These are phyloP conservation scores for Spatholobus suberectus DNA, from an alignment of 306 rosid genomes.

Conservation along the genomic window DNA sequence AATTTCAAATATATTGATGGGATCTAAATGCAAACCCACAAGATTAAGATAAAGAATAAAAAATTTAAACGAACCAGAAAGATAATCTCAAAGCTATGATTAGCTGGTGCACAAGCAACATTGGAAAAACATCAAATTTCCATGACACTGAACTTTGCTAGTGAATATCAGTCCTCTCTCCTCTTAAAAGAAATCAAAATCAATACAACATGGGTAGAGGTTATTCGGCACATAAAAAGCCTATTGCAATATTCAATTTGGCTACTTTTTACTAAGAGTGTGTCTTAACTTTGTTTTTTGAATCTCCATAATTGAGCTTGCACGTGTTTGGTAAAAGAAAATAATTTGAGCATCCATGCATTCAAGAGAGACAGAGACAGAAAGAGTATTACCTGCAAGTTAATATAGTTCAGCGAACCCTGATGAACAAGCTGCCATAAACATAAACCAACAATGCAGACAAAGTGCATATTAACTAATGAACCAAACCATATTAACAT, in stretches of 20 bases:
- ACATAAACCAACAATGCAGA: conserved; percentile 37
- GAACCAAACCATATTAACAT: conserved; percentile 15
- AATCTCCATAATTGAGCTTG: conserved; percentile 19
- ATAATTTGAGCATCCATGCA: conserved; percentile 10
- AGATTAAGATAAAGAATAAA: not conserved
- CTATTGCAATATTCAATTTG: not conserved
- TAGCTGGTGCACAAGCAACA: not conserved
- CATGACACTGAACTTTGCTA: not conserved
- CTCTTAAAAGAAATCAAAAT: not conserved
- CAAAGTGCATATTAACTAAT: conserved; percentile 23
- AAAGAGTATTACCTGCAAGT: conserved; percentile 64
- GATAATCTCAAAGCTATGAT: not conserved
- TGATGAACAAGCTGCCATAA: conserved; percentile 68
- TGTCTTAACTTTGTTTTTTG: not conserved
- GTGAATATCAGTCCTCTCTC: not conserved
- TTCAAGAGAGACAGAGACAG: conserved; percentile 31
- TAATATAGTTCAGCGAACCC: conserved; percentile 68
- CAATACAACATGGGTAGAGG: not conserved
- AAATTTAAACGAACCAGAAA: not conserved
- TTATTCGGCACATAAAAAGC: not conserved
- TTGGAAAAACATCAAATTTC: not conserved
- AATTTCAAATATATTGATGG: not conserved
- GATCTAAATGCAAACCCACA: not conserved
- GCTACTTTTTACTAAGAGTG: not conserved
- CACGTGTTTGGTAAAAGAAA: not conserved